Percentiles rank a stretch among this genome's conserved stretches.
Conservation (phyloP, 305 asterid genomes). For the Fraxinus velutina region DNA sequence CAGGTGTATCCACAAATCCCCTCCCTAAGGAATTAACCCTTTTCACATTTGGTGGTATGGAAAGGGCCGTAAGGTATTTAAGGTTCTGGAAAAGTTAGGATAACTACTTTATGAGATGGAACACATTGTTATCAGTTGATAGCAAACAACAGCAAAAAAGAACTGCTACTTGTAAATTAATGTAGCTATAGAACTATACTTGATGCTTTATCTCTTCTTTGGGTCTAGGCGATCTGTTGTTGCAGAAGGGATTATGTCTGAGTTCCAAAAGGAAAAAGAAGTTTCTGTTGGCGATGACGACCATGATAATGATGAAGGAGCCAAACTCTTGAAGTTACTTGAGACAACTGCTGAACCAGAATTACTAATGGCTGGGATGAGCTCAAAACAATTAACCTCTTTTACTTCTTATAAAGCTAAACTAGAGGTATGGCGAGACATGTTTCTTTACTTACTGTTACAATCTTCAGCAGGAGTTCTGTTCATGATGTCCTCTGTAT, state of each 20-base stretch:
- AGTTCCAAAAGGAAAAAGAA: slow-evolving; percentile 54
- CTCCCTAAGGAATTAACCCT: not conserved
- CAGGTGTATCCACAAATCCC: not conserved
- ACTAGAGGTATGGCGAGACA: slow-evolving; percentile 56
- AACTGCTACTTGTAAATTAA: not conserved
- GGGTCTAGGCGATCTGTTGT: slow-evolving; percentile 58
- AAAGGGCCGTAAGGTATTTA: not conserved
- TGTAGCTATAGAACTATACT: slow-evolving; percentile 3
- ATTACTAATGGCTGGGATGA: slow-evolving; percentile 94
- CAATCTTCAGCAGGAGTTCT: slow-evolving; percentile 9
- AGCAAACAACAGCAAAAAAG: not conserved
- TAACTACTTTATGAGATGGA: not conserved
- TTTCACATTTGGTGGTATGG: not conserved
- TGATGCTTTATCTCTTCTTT: slow-evolving; percentile 11
- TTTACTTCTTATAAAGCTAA: slow-evolving; percentile 74
- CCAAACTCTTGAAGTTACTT: slow-evolving; percentile 77
- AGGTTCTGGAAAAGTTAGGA: slow-evolving; percentile 2
- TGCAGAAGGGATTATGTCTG: slow-evolving; percentile 72
- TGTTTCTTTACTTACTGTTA: slow-evolving; percentile 17
- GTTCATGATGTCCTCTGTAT: slow-evolving; percentile 19
- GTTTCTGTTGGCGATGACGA: slow-evolving; percentile 44
- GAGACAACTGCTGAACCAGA: slow-evolving; percentile 98
- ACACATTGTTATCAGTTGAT: not conserved
- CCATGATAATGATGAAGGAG: slow-evolving; percentile 83
- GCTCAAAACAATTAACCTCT: slow-evolving; percentile 68